phyloP scores from a whole-genome alignment of 805 yeast species.

The Yueomyces sp. region DNA sequence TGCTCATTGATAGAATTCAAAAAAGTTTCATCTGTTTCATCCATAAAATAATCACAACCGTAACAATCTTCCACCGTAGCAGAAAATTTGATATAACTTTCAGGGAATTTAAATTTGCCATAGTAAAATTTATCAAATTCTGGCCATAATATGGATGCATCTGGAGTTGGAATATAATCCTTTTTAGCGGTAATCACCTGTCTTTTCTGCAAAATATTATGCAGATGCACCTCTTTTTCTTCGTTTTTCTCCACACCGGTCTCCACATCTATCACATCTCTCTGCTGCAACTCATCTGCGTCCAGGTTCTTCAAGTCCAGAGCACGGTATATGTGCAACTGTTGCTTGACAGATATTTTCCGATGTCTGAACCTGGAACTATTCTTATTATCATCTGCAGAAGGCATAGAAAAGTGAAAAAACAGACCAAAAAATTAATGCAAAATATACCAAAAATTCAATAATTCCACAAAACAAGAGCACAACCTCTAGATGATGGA shows the following conservation, averaged over 20 bases:
- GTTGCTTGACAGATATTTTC: conserved; percentile 85
- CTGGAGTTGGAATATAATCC: conserved; percentile 86
- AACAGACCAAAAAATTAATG: no score
- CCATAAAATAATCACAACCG: conserved; percentile 80
- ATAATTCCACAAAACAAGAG: no score
- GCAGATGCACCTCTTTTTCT: conserved; percentile 93
- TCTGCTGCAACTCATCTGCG: conserved; percentile 39
- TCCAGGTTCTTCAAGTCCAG: conserved; percentile 72
- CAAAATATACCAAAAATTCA: no score
- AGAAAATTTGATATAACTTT: conserved; percentile 71
- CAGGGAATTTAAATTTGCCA: conserved; percentile 57
- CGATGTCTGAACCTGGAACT: conserved; percentile 84
- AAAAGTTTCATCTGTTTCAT: conserved; percentile 72
- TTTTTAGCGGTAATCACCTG: conserved; percentile 11
- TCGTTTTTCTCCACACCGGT: conserved; percentile 98
- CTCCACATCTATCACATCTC: conserved; percentile 81
- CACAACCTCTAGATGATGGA: no score
- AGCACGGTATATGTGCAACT: conserved; percentile 63
- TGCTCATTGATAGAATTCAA: conserved; percentile 30
- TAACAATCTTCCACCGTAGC: conserved; percentile 93
- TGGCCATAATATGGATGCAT: conserved; percentile 73
- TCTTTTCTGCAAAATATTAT: conserved; percentile 69
- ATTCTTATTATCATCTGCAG: not conserved
- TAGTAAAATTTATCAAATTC: conserved; percentile 64
- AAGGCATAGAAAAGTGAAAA: not conserved